Base-by-base conservation (phyloP, 345 rosid species). In the Eutrema japonicum region DNA sequence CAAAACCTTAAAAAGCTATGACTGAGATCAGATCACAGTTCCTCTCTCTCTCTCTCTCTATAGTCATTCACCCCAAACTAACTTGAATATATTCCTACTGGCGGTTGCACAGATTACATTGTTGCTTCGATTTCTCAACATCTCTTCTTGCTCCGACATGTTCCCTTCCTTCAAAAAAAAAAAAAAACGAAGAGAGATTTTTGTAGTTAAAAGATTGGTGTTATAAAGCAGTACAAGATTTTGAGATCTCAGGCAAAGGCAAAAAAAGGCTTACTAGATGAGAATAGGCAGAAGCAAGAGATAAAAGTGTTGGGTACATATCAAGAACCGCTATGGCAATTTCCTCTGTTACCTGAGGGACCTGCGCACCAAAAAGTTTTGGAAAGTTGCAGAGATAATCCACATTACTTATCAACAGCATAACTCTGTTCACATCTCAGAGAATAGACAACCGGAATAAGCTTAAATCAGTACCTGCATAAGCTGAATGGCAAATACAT, bases 401-500 rank as follows among this genome's bases (percentile, higher is more conserved):
- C 10, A 56, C 36, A 35, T 3, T 36, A 22, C 45, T 43, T 56
- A 7, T 56, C 57, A 52, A 2, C 10, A 6, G 12, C 26, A 22
- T 22, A 49, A 18, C 1, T 7, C 8, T 3, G 22, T 4, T 18
- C 40, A 1, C 33, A 48, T 4, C 33, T 11, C 35, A 38, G 4
- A 38, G 42, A 9, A 38, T 38, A 38, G 42, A 38, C 42, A 38
- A 38, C 10, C 4, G 12, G 12, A 38, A 59, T 27, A 55, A 37
- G 62, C 43, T 54, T 68, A 36, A 40, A 6, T 35, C 27, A 27
- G 45, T 84, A 94, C 98, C 97, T 91, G 96, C 98, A 94, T 91
- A 69, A 94, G 95, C 83, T 91, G 96, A 74, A 80, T 82, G 45
- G 95, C 88, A 82, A 94, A 94, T 42, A 91, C 97, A 72, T 91